These are phyloP conservation scores for Hsuehochloa calcarea DNA, from an alignment of 176 grass and related monocot species.

Conservation along the genomic window DNA sequence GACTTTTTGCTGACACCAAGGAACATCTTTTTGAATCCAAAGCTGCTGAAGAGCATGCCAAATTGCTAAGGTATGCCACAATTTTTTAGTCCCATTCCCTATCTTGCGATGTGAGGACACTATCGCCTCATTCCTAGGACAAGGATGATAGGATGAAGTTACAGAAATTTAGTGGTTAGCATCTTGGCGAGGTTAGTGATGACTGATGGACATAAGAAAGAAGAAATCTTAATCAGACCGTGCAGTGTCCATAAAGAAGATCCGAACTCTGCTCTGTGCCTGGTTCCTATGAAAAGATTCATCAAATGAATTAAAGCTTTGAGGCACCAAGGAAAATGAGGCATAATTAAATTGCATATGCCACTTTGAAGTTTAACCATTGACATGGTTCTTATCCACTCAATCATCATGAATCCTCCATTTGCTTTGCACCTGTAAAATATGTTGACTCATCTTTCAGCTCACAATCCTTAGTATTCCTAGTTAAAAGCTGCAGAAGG, in stretches of 20 bases:
- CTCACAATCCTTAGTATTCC: neutral
- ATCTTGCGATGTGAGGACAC: conserved; percentile 18
- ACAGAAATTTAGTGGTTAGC: neutral
- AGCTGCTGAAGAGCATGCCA: conserved; percentile 84
- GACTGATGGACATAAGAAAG: neutral
- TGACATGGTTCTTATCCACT: neutral
- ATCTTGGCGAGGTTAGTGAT: neutral
- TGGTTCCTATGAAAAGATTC: neutral
- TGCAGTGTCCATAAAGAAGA: neutral
- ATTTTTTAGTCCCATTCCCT: neutral
- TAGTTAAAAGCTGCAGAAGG: neutral
- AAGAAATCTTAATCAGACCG: conserved; percentile 1
- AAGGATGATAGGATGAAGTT: neutral
- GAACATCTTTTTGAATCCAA: conserved; percentile 88
- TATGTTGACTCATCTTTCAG: neutral
- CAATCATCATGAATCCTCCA: neutral
- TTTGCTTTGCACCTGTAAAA: conserved; percentile 5
- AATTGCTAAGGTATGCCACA: conserved; percentile 71
- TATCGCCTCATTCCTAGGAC: conserved; percentile 17
- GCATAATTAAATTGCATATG: neutral
- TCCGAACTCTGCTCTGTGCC: neutral
- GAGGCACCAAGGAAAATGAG: neutral
- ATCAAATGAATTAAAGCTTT: conserved; percentile 1
- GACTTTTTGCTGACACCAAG: conserved; percentile 92
- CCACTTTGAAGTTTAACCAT: neutral